Base-by-base conservation (phyloP, 441 rosid species). In the Populus hybrid region DNA sequence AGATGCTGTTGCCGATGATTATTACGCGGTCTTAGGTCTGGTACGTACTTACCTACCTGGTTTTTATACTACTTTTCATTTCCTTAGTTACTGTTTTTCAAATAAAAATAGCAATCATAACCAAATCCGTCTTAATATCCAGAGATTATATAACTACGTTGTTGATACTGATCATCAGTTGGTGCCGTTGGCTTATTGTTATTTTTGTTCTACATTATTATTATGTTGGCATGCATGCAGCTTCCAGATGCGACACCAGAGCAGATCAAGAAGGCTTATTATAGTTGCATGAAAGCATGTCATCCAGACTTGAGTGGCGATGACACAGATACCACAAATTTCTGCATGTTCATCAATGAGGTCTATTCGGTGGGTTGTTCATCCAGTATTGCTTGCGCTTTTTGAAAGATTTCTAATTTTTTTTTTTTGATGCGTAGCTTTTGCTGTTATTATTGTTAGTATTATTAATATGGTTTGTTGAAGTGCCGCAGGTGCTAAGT, bases 261-360 rank as follows among this genome's bases (percentile, higher is more conserved):
- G 50, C 94, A 95, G 90, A 95, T 95, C 64, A 95, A 92, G 90
- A 90, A 90, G 83, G 97, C 99, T 0, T 94, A 95, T 77, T 94
- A 95, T 83, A 95, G 91, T 74, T 95, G 98, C 91, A 95, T 95
- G 97, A 95, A 92, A 81, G 89, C 91, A 68, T 95, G 99, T 6
- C 99, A 94, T 88, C 98, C 99, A 2, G 99, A 95, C 28, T 85
- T 95, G 83, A 95, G 97, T 69, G 99, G 98, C 5, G 72, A 90
- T 77, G 92, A 90, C 75, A 83, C 91, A 1, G 97, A 91, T 73
- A 89, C 94, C 7, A 95, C 91, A 5, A 94, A 94, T 76, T 95
- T 95, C 87, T 95, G 99, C 87, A 92, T 89, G 87, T 95, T 95
- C 90, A 89, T 95, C 16, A 95, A 94, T 26, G 99, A 95, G 50